Conservation (phyloP, 495 filamentous ascomycete species). For the Talaromyces stipitatus region DNA sequence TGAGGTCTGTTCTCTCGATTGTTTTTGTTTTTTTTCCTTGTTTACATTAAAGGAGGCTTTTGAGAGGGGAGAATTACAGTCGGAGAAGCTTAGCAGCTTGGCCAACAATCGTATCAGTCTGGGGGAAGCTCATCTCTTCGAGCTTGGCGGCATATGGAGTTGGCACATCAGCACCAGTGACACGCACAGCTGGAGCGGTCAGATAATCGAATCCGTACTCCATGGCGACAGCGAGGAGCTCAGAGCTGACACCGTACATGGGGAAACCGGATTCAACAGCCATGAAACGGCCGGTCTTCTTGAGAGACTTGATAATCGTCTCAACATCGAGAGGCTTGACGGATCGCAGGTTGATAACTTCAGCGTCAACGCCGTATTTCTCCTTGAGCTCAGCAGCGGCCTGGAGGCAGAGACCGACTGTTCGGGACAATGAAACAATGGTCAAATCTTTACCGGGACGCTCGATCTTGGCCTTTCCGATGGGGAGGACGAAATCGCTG, state of each 20-base stretch:
- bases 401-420: conserved; percentile 83
- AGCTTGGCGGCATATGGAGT: conserved; percentile 85
- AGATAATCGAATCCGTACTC: conserved; percentile 98
- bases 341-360: conserved; percentile 97
- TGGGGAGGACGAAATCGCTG: conserved; percentile 89
- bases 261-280: conserved; percentile 94
- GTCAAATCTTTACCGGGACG: conserved; percentile 92
- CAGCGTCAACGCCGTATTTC: conserved; percentile 90
- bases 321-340: conserved; percentile 95
- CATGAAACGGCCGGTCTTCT: conserved; percentile 93
- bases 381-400: conserved; percentile 86
- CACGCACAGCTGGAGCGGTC: conserved; percentile 81
- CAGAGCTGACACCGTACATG: conserved; percentile 81
- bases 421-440: conserved; percentile 88
- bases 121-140: conserved; percentile 89
- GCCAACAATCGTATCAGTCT: conserved; percentile 71
- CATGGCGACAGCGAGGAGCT: conserved; percentile 90
- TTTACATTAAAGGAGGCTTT: background rate
- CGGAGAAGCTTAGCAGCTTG: conserved; percentile 79
- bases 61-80: conserved; percentile 37
- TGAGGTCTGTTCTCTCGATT: background rate
- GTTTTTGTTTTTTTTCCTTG: background rate
- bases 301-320: conserved; percentile 88
- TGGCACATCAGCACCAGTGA: conserved; percentile 93
- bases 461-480: conserved; percentile 99